phyloP scores from a whole-genome alignment of 2,329 filamentous ascomycete genomes.

The Aspergillus pseudoterreus region DNA sequence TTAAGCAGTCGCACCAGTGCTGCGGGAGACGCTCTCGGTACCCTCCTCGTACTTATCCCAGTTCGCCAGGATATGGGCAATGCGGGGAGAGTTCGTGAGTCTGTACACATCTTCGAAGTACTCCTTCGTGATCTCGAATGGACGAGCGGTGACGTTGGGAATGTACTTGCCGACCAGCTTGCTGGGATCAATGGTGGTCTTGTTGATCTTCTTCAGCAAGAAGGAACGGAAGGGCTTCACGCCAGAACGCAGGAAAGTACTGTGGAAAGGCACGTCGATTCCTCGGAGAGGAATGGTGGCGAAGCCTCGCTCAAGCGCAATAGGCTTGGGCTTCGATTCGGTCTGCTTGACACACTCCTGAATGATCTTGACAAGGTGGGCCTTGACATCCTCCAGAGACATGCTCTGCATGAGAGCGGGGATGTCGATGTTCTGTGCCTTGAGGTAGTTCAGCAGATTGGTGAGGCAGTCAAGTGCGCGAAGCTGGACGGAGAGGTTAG shows the following conservation, averaged over 20 bases:
- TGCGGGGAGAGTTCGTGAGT: slow-evolving; percentile 72
- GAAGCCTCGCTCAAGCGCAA: slow-evolving; percentile 90
- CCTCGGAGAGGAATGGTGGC: slow-evolving; percentile 95
- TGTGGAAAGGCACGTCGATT: slow-evolving; percentile 99
- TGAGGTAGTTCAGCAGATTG: slow-evolving; percentile 89
- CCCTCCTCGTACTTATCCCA: slow-evolving; percentile 67
- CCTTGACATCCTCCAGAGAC: slow-evolving; percentile 86
- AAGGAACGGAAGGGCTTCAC: slow-evolving; percentile 99
- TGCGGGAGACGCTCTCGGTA: slow-evolving; percentile 20
- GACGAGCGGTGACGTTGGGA: slow-evolving; percentile 93
- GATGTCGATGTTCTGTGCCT: slow-evolving; percentile 96
- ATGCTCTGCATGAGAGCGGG: slow-evolving; percentile 83
- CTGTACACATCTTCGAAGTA: slow-evolving; percentile 99
- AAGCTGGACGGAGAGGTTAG: slow-evolving; percentile 38
- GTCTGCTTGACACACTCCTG: slow-evolving; percentile 82
- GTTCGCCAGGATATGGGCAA: slow-evolving; percentile 66
- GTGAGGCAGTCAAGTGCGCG: slow-evolving; percentile 64
- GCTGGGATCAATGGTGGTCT: slow-evolving; percentile 94
- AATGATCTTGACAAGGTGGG: slow-evolving; percentile 86
- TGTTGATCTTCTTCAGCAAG: slow-evolving; percentile 99
- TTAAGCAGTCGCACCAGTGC: slow-evolving; percentile 12
- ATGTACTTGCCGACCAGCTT: slow-evolving; percentile 99
- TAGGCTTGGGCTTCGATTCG: slow-evolving; percentile 77
- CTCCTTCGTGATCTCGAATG: slow-evolving; percentile 94
- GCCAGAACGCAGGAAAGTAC: slow-evolving; percentile 92